These are phyloP conservation scores for Austropuccinia psidii DNA, from an alignment of 1,284 basidiomycete genomes.

Conservation along the genomic window DNA sequence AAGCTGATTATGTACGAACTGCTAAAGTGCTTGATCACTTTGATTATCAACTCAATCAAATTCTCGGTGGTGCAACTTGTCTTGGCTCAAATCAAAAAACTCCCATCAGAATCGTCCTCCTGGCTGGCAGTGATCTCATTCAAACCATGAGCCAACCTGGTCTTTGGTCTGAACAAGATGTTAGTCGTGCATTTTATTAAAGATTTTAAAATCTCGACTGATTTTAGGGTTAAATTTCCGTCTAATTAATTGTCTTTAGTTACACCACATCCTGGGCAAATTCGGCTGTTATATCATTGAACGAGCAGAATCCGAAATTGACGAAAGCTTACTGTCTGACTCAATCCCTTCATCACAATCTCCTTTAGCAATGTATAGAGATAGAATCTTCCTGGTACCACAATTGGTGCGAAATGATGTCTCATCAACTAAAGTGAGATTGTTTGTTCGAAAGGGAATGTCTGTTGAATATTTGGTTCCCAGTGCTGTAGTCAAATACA, in stretches of 20 bases:
- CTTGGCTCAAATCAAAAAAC: slow-evolving; percentile 4
- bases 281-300: slow-evolving; percentile 95
- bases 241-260: slow-evolving; percentile 51
- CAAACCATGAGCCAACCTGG: slow-evolving; percentile 98
- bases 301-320: slow-evolving; percentile 81
- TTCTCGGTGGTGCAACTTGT: slow-evolving; percentile 40
- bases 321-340: slow-evolving; percentile 13
- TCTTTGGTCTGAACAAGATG: slow-evolving; percentile 91
- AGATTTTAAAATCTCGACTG: background rate
- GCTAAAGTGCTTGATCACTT: slow-evolving; percentile 47
- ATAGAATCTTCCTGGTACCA: slow-evolving; percentile 24
- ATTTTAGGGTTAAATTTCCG: background rate
- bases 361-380: slow-evolving; percentile 14
- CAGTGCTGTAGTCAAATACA: slow-evolving; percentile 24
- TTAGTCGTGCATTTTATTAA: slow-evolving; percentile 50
- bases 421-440: slow-evolving; percentile 27
- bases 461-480: slow-evolving; percentile 19
- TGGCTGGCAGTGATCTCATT: slow-evolving; percentile 95
- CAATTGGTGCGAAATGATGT: slow-evolving; percentile 30
- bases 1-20: slow-evolving; percentile 43
- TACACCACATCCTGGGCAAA: slow-evolving; percentile 88
- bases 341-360: slow-evolving; percentile 13
- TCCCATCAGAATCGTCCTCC: slow-evolving; percentile 66
- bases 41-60: slow-evolving; percentile 43
- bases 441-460: slow-evolving; percentile 22